These are phyloP conservation scores for Phytophthora podocarpi DNA, from an alignment of 352 stramenopile genomes.

Conservation along the genomic window DNA sequence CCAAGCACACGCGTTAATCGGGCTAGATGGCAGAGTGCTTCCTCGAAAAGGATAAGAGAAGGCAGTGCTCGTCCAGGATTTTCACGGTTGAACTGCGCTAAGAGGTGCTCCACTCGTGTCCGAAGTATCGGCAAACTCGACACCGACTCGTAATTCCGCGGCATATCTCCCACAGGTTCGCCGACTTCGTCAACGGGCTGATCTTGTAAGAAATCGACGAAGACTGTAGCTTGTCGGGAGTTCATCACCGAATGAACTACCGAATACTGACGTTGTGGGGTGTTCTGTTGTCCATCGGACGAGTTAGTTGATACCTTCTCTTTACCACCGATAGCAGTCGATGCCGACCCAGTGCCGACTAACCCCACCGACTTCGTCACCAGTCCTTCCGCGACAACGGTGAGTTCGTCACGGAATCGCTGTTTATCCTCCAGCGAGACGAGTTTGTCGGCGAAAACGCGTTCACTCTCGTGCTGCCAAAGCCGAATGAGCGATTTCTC, in stretches of 20 bases:
- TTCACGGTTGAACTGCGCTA: constrained; percentile 86
- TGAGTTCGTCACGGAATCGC: constrained; percentile 64
- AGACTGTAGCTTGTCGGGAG: constrained; percentile 29
- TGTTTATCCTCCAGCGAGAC: constrained; percentile 77
- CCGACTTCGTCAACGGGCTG: constrained; percentile 85
- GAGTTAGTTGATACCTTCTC: constrained; percentile 16
- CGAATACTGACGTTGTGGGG: constrained; percentile 17
- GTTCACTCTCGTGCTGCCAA: constrained; percentile 87
- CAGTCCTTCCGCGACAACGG: constrained; percentile 49
- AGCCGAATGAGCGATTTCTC: constrained; percentile 67
- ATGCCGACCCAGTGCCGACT: background rate
- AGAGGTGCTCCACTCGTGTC: constrained; percentile 59
- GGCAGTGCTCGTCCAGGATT: constrained; percentile 64
- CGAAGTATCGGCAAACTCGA: constrained; percentile 51
- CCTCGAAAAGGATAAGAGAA: constrained; percentile 90
- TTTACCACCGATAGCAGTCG: constrained; percentile 25
- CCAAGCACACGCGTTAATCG: constrained; percentile 83
- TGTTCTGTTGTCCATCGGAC: background rate
- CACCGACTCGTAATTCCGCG: constrained; percentile 84
- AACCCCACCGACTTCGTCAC: constrained; percentile 19
- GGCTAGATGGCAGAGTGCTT: constrained; percentile 87
- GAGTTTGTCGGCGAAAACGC: constrained; percentile 83
- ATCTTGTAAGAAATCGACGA: constrained; percentile 90
- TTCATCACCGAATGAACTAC: constrained; percentile 17
- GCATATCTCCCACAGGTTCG: constrained; percentile 74